Evolutionary conservation across 2,329 filamentous ascomycete species (phyloP).

Genomic region (Arthrobotrys sinensis): DNA sequence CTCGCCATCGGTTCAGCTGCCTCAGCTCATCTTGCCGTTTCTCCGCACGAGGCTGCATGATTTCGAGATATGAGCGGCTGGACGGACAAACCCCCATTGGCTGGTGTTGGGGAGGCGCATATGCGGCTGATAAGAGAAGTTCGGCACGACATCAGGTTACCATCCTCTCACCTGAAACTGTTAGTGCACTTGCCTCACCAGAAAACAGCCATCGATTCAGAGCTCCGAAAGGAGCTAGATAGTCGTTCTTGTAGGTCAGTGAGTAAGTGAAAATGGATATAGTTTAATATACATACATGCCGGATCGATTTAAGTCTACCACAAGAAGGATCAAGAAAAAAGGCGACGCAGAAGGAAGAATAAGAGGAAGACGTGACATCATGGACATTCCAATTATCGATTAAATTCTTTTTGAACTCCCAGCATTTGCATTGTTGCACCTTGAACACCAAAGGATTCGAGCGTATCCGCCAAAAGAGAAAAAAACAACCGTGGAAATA

Average conservation of each 20-base stretch:
- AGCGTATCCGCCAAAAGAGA: not conserved
- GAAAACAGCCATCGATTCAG: not conserved
- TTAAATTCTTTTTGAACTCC: conserved; percentile 44
- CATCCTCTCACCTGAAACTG: not conserved
- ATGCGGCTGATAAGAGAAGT: conserved; percentile 22
- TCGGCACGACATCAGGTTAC: conserved; percentile 8
- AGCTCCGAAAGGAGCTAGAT: not conserved
- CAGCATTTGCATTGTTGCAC: conserved; percentile 32
- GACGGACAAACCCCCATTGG: not conserved
- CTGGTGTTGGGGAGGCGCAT: conserved; percentile 10
- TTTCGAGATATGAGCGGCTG: conserved; percentile 3
- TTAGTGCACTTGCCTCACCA: not conserved
- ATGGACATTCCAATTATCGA: conserved; percentile 27
- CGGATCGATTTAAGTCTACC: conserved; percentile 26
- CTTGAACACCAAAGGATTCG: conserved; percentile 37
- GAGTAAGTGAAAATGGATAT: not conserved
- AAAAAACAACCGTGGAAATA: conserved; percentile 12
- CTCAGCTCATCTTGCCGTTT: conserved; percentile 17
- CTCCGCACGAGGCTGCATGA: conserved; percentile 27
- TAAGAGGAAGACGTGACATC: not conserved
- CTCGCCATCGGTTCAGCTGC: not conserved
- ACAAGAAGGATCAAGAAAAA: not conserved
- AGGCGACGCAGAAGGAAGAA: not conserved
- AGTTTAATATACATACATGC: conserved; percentile 45
- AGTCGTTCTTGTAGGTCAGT: not conserved